Percentiles rank a stretch among this genome's conserved stretches.
These are phyloP conservation scores for Paecilomyces formosus DNA, from an alignment of 2,329 filamentous ascomycete genomes.

Conservation along the genomic window DNA sequence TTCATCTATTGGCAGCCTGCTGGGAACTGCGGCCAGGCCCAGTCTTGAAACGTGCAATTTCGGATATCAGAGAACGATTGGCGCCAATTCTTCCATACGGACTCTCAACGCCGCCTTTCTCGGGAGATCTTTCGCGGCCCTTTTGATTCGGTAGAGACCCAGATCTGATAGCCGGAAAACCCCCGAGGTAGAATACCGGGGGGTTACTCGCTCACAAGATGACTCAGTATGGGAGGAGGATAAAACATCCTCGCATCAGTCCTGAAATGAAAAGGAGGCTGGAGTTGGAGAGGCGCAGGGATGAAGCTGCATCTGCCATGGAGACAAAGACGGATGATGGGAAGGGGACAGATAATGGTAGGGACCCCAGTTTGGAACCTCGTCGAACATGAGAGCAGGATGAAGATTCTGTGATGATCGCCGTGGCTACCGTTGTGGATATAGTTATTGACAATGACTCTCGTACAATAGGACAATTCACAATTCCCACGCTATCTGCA, in stretches of 20 bases:
- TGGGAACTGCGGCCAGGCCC: background rate
- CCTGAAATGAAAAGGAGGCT: slow-evolving; percentile 2
- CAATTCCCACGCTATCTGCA: slow-evolving; percentile 15
- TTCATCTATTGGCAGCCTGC: background rate
- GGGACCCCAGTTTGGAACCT: background rate
- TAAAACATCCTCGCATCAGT: slow-evolving; percentile 2
- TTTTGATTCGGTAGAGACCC: background rate
- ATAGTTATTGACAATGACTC: slow-evolving; percentile 15
- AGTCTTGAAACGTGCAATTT: background rate
- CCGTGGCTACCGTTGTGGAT: slow-evolving; percentile 14
- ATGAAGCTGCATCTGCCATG: background rate
- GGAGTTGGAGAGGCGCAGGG: background rate
- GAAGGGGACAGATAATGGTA: background rate
- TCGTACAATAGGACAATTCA: slow-evolving; percentile 10
- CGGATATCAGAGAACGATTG: background rate
- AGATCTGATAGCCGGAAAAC: background rate
- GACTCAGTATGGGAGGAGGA: slow-evolving; percentile 6
- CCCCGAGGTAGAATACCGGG: background rate
- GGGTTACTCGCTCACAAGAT: slow-evolving; percentile 2
- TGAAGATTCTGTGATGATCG: slow-evolving; percentile 6
- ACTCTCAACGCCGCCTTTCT: background rate
- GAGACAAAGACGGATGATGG: background rate
- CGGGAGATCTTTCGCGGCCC: background rate
- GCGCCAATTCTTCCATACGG: background rate
- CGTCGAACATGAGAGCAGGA: slow-evolving; percentile 4